Evolutionary conservation across 441 rosid species (phyloP), one percentile per base, ranked within the genome.

Genomic region (Gossypium gossypioides): DNA sequence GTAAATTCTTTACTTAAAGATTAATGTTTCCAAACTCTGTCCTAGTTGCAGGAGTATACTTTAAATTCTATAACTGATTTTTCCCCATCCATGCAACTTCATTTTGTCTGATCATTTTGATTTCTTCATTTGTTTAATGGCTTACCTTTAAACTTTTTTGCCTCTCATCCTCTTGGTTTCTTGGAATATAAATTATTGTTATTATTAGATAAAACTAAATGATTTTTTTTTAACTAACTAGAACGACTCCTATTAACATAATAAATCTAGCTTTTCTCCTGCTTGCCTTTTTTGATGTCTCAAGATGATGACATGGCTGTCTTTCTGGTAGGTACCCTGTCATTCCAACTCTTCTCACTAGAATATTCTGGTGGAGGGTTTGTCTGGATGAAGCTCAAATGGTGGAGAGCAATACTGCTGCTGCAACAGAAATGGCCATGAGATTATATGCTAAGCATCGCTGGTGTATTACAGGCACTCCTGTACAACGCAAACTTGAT

Each of bases 361-460:
- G 99, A 82, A 86, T 95, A 83, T 86, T 77, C 81, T 95, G 98
- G 98, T 92, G 98, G 99, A 89, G 99, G 82, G 74, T 92, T 80
- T 95, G 97, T 86, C 85, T 95, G 84, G 99, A 95, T 82, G 99
- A 92, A 81, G 99, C 98, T 72, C 99, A 92, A 79, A 92, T 95
- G 99, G 99, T 95, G 81, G 99, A 95, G 87, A 91, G 90, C 76
- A 91, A 87, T 86, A 82, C 87, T 79, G 90, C 96, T 67, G 90
- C 95, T 74, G 98, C 98, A 42, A 82, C 99, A 75, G 97, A 95
- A 83, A 95, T 95, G 98, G 97, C 98, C 61, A 76, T 88, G 74
- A 88, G 97, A 77, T 81, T 95, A 72, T 79, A 87, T 78, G 84
- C 93, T 58, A 95, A 83, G 79, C 85, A 92, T 75, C 95, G 86